phyloP scores from a whole-genome alignment of 257 asterid species.

The Solanum habrochaites region DNA sequence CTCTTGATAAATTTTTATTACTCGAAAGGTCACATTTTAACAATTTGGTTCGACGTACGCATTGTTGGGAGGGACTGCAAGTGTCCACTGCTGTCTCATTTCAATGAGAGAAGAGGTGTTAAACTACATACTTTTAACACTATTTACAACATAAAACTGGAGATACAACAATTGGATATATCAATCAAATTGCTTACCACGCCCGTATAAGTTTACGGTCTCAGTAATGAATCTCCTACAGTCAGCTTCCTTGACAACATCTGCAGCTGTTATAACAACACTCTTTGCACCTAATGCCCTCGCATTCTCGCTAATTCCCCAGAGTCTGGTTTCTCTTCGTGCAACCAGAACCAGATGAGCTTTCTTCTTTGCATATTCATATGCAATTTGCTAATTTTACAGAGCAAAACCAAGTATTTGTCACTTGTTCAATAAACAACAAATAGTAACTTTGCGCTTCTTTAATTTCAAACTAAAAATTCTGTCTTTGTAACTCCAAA shows the following conservation, averaged over 20 bases:
- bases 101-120: not conserved
- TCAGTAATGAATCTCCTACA: constrained; percentile 71
- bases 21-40: not conserved
- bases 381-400: constrained; percentile 64
- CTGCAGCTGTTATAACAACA: constrained; percentile 78
- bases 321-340: constrained; percentile 62
- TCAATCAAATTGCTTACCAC: constrained; percentile 19
- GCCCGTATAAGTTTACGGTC: constrained; percentile 48
- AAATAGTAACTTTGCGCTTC: not conserved
- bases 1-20: not conserved
- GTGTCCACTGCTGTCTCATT: not conserved
- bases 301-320: constrained; percentile 74
- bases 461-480: not conserved
- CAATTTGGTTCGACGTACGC: not conserved
- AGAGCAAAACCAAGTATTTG: not conserved
- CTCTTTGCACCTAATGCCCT: constrained; percentile 44
- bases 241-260: constrained; percentile 91
- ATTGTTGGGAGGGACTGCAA: no score
- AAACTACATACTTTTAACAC: not conserved
- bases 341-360: constrained; percentile 80
- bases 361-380: constrained; percentile 76
- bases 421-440: not conserved
- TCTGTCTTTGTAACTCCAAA: no score
- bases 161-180: not conserved
- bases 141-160: not conserved